phyloP scores from a whole-genome alignment of 768 basidiomycete species.

The Nidularia sp. region DNA sequence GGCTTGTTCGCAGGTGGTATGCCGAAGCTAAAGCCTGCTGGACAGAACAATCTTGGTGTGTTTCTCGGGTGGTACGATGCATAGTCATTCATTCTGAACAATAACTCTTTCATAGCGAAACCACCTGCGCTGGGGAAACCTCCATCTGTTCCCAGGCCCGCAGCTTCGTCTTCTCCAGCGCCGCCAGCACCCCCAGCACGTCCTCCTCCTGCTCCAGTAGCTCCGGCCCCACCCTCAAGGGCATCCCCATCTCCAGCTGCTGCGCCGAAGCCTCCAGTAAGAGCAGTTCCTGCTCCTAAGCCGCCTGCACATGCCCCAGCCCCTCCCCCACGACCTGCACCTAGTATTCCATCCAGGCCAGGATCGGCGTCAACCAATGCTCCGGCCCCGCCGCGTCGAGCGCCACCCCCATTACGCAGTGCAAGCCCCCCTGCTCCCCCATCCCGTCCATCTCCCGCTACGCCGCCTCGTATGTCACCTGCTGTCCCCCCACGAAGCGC shows the following conservation, averaged over 20 bases:
- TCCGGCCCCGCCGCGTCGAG: conserved; percentile 36
- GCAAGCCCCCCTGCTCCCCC: conserved; percentile 31
- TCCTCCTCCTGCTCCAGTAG: conserved; percentile 18
- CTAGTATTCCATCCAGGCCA: conserved; percentile 21
- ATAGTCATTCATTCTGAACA: neutral
- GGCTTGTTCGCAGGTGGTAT: conserved; percentile 88
- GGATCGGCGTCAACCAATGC: conserved; percentile 22
- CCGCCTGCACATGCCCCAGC: conserved; percentile 17
- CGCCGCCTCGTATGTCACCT: conserved; percentile 40
- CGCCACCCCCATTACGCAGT: conserved; percentile 24
- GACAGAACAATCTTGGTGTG: conserved; percentile 53
- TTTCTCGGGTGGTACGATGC: conserved; percentile 4
- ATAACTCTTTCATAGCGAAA: conserved; percentile 40
- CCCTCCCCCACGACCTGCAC: conserved; percentile 24
- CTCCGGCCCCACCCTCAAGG: neutral
- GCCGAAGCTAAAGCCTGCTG: conserved; percentile 86
- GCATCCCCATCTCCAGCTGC: conserved; percentile 12
- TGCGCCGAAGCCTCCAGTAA: conserved; percentile 28
- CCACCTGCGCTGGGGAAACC: conserved; percentile 62
- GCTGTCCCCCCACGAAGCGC: conserved; percentile 19
- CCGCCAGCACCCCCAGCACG: conserved; percentile 18
- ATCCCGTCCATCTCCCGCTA: conserved; percentile 14
- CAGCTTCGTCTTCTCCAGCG: conserved; percentile 22
- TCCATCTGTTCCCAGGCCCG: conserved; percentile 57
- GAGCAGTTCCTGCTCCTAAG: conserved; percentile 23